Conservation (phyloP, 495 filamentous ascomycete species). For the Arthonia radiata region DNA sequence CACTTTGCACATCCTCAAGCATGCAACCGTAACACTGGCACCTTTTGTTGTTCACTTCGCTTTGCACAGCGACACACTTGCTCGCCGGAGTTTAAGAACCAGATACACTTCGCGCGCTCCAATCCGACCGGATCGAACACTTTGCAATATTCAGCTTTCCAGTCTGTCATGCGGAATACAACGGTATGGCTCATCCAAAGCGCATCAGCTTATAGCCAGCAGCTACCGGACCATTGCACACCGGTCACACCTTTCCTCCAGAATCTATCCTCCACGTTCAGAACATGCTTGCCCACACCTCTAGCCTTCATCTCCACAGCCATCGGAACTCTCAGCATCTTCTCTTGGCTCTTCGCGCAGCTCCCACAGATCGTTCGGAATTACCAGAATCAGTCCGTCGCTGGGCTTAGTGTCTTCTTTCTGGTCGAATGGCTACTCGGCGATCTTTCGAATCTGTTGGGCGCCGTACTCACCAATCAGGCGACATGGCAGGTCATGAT, state of each 20-base stretch:
- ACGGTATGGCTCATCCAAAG: too few relatives aligned
- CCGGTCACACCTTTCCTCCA: conserved; percentile 33
- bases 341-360: conserved; percentile 57
- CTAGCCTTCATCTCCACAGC: conserved; percentile 39
- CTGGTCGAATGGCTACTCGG: conserved; percentile 45
- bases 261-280: conserved; percentile 31
- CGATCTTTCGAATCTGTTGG: conserved; percentile 41
- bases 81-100: too few relatives aligned
- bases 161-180: too few relatives aligned
- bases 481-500: conserved; percentile 47
- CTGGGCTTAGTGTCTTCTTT: conserved; percentile 44
- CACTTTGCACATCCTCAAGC: too few relatives aligned
- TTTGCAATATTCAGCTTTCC: too few relatives aligned
- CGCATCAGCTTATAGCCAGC: too few relatives aligned
- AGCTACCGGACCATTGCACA: conserved; percentile 38
- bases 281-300: conserved; percentile 41
- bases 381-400: conserved; percentile 35
- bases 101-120: too few relatives aligned
- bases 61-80: too few relatives aligned
- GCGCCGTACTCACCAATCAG: conserved; percentile 38
- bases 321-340: conserved; percentile 38
- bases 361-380: conserved; percentile 55
- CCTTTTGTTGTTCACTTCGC: too few relatives aligned
- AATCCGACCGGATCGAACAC: too few relatives aligned
- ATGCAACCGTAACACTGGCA: too few relatives aligned